Evolutionary conservation across 164 flowering plant genomes (phyloP).

Genomic region (Macadamia tetraphylla): DNA sequence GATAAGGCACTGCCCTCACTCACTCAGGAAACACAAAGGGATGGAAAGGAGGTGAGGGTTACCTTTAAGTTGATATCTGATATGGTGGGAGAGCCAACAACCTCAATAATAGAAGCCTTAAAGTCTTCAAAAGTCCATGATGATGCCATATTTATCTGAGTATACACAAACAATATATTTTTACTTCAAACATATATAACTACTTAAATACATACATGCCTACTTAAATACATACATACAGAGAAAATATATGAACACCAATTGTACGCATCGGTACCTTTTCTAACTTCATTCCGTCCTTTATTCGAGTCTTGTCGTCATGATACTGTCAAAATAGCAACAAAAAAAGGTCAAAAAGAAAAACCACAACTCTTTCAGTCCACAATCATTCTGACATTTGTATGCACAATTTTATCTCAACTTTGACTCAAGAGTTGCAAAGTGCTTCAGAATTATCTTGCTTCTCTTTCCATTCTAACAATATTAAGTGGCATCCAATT

Average conservation of each 20-base stretch:
- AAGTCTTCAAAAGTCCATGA: conserved; percentile 73
- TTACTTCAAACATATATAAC: too few species aligned
- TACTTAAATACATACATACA: not conserved
- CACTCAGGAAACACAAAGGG: too few species aligned
- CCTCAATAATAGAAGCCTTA: conserved; percentile 50
- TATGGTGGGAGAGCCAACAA: conserved; percentile 31
- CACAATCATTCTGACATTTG: not conserved
- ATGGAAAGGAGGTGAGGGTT: not conserved
- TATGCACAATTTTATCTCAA: not conserved
- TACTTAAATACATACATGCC: too few species aligned
- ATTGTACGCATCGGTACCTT: conserved; percentile 43
- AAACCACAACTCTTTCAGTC: not conserved
- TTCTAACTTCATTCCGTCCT: conserved; percentile 63
- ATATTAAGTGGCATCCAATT: too few species aligned
- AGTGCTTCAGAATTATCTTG: too few species aligned
- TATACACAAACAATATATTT: not conserved
- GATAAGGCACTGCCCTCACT: too few species aligned
- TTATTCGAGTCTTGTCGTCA: conserved; percentile 69
- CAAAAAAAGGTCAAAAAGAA: not conserved
- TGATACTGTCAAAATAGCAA: conserved; percentile 50
- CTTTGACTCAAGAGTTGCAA: too few species aligned
- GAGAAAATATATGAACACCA: not conserved
- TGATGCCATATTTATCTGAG: conserved; percentile 51
- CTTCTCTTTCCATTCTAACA: too few species aligned
- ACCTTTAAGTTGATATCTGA: conserved; percentile 79